A percentile compares a stretch with the other conserved stretches of the same genome.
Evolutionary conservation across 2,329 filamentous ascomycete species (phyloP).

Genomic region (Stagonosporopsis vannaccii): DNA sequence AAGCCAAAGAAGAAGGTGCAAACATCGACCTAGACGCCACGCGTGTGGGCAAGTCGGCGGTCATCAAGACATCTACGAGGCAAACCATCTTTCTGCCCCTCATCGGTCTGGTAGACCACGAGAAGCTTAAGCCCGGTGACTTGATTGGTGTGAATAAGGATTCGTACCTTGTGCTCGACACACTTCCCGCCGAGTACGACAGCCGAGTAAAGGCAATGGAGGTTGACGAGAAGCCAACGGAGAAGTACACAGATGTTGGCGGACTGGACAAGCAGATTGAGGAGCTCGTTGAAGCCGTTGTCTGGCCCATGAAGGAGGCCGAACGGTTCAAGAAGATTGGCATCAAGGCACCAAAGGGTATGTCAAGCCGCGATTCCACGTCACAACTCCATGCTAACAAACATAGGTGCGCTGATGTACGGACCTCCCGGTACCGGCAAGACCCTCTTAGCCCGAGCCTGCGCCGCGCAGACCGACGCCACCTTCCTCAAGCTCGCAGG

Average conservation of each 20-base stretch:
- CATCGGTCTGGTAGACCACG: conserved; percentile 94
- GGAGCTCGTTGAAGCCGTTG: conserved; percentile 96
- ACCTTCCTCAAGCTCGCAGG: conserved; percentile 98
- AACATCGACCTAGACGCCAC: conserved; percentile 99
- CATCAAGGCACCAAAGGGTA: conserved; percentile 99
- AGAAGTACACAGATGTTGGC: conserved; percentile 98
- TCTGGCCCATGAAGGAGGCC: conserved; percentile 99
- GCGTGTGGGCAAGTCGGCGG: conserved; percentile 94
- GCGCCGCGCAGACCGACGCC: conserved; percentile 95
- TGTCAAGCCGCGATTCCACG: conserved; percentile 23
- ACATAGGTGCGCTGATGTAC: conserved; percentile 89
- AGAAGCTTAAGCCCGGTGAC: conserved; percentile 93
- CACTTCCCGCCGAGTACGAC: conserved; percentile 95
- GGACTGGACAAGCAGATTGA: conserved; percentile 99
- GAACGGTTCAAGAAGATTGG: conserved; percentile 99
- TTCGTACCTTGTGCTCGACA: conserved; percentile 96
- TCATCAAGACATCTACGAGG: conserved; percentile 98
- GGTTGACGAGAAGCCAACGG: conserved; percentile 98
- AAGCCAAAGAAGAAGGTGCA: conserved; percentile 95
- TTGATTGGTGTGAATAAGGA: conserved; percentile 99
- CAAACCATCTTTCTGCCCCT: conserved; percentile 98
- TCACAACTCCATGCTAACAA: conserved; percentile 14
- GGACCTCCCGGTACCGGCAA: conserved; percentile 90
- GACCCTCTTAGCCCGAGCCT: conserved; percentile 91
- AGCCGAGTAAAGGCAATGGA: conserved; percentile 99